Base-by-base conservation (phyloP, 139 green algal genomes). In the Picochlorum costavermella region DNA sequence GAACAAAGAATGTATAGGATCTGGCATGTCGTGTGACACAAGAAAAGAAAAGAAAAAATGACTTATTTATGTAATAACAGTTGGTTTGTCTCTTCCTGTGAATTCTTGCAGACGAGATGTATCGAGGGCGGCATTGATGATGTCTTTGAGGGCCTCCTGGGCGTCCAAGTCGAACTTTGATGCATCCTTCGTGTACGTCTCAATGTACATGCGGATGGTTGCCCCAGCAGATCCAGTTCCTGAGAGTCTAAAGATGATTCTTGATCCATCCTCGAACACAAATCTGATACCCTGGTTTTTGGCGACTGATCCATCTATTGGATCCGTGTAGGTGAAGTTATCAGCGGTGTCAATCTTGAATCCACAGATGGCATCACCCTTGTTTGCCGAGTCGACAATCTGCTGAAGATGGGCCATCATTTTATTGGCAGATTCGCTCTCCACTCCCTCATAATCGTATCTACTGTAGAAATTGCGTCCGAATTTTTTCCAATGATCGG, bases 311-410 rank as follows among this genome's bases (percentile, higher is more conserved):
- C 91, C 91, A 64, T 97, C 89, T 50, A 98, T 91, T 60, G 94
- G 94, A 76, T 99, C 94, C 6, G 82, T 95, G 85, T 98, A 99
- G 46, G 80, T 75, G 75, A 97, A 99, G 78, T 99, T 90, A 70
- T 99, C 94, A 5, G 92, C 92, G 6, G 81, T 76, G 13, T 83
- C 80, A 37, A 97, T 67, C 48, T 76, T 80, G 69, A 89, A 98
- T 17, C 76, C 57, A 5, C 87, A 80, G 44, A 92, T 79, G 70
- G 87, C 88, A 70, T 87, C 78, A 46, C 68, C 72, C 57, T 81
- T 74, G 50, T 72, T 80, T 72, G 63, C 70, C 20, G 40, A 50
- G 1, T 76, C 71, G 31, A 90, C 84, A 14, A 96, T 73, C 4
- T 43, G 50, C 13, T 83, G 72, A 46, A 98, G 67, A 66, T 95